These are phyloP conservation scores for Arthonia radiata DNA, from an alignment of 495 filamentous ascomycete species.

Conservation along the genomic window DNA sequence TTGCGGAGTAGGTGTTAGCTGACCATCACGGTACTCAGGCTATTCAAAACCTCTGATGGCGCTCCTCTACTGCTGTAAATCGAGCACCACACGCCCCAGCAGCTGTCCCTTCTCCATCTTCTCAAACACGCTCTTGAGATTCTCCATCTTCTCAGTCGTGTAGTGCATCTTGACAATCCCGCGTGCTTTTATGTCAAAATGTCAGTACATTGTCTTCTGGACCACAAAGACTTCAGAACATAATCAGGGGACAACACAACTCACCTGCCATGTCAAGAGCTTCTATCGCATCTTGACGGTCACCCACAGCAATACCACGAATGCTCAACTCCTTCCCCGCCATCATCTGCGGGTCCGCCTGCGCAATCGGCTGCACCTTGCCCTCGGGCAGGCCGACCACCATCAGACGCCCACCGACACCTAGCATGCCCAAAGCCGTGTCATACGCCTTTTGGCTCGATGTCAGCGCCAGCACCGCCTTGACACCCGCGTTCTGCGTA, in stretches of 20 bases:
- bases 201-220: not conserved
- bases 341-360: conserved; percentile 24
- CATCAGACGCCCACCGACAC: conserved; percentile 36
- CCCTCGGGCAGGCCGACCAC: conserved; percentile 47
- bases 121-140: conserved; percentile 8
- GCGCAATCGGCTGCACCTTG: conserved; percentile 28
- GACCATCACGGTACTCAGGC: no score
- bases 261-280: conserved; percentile 32
- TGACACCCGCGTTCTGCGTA: conserved; percentile 22
- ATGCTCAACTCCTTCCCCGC: conserved; percentile 29
- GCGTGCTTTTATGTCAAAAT: conserved; percentile 1
- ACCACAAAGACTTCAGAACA: not conserved
- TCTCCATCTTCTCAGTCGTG: conserved; percentile 32
- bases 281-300: conserved; percentile 39
- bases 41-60: no score
- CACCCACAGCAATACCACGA: conserved; percentile 37
- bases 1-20: no score
- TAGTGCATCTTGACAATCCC: conserved; percentile 36
- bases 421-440: conserved; percentile 28
- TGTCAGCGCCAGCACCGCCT: conserved; percentile 37
- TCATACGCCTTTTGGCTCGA: conserved; percentile 42
- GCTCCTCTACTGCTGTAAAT: no score
- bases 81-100: conserved; percentile 15
- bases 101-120: conserved; percentile 10
- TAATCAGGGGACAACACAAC: conserved; percentile 1